A percentile compares a stretch with the other conserved stretches of the same genome.
Evolutionary conservation across 2,329 filamentous ascomycete species (phyloP).

Genomic region (Pezicula neosporulosa): DNA sequence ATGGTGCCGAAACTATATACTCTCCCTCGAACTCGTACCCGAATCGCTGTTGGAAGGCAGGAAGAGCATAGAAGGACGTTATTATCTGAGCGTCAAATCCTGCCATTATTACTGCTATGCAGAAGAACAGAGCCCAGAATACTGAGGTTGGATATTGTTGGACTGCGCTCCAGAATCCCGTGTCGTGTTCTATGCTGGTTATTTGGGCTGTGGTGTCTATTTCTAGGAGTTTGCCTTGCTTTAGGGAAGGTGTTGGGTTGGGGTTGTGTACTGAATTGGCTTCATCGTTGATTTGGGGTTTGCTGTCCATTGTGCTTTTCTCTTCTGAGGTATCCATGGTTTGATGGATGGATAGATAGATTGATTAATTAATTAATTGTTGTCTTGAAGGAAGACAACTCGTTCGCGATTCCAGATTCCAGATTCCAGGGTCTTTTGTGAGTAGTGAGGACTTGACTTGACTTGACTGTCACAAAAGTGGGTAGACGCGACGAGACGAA

Average conservation of each 20-base stretch:
- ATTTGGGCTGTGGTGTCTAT: conserved; percentile 15
- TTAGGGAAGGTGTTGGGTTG: conserved; percentile 1
- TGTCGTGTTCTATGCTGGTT: conserved; percentile 15
- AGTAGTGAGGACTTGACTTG: background rate
- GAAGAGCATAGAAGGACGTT: conserved; percentile 19
- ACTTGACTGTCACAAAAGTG: background rate
- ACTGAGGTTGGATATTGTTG: conserved; percentile 16
- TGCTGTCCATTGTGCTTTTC: background rate
- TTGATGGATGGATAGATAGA: background rate
- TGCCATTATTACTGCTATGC: conserved; percentile 20
- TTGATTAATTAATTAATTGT: no score
- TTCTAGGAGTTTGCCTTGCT: conserved; percentile 16
- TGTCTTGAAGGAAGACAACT: background rate
- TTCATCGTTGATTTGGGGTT: background rate
- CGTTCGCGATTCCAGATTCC: background rate
- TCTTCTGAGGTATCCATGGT: conserved; percentile 2
- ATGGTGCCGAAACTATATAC: conserved; percentile 20
- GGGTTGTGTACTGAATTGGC: background rate
- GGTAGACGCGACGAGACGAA: no score
- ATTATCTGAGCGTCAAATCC: conserved; percentile 21
- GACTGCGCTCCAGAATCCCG: conserved; percentile 16
- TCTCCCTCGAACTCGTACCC: conserved; percentile 14
- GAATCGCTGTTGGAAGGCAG: conserved; percentile 19
- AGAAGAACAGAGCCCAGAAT: conserved; percentile 23
- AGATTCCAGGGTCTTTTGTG: background rate